phyloP scores from a whole-genome alignment of 1,284 basidiomycete species.

The Fomitopsis palustris region DNA sequence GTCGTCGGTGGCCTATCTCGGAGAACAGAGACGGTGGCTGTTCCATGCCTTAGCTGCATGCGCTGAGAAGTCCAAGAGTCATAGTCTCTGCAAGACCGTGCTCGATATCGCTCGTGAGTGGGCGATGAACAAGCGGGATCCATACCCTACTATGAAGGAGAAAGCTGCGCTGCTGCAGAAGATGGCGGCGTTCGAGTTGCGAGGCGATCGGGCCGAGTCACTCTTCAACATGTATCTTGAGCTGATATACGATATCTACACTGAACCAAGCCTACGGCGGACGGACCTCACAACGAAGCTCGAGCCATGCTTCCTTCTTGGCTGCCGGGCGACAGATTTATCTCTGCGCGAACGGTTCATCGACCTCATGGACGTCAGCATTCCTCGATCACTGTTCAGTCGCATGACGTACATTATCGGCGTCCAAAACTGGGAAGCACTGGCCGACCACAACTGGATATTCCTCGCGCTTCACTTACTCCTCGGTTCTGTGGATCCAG shows the following conservation, averaged over 20 bases:
- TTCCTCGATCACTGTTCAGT: constrained; percentile 79
- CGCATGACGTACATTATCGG: constrained; percentile 91
- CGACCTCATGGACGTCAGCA: constrained; percentile 86
- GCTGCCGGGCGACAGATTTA: constrained; percentile 84
- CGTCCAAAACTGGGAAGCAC: constrained; percentile 93
- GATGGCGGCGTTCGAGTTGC: constrained; percentile 87
- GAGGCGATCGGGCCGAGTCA: constrained; percentile 68
- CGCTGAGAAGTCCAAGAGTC: constrained; percentile 90
- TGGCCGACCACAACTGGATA: constrained; percentile 95
- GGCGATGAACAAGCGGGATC: constrained; percentile 81
- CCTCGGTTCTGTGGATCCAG: constrained; percentile 78
- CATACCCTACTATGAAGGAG: constrained; percentile 93
- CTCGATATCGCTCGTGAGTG: constrained; percentile 88
- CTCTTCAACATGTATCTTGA: constrained; percentile 87
- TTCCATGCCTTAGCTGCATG: constrained; percentile 76
- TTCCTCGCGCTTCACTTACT: constrained; percentile 89
- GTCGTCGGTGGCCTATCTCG: constrained; percentile 58
- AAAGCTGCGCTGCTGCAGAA: constrained; percentile 89
- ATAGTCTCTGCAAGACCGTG: constrained; percentile 80
- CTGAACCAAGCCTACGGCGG: constrained; percentile 79
- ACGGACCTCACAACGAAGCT: constrained; percentile 94
- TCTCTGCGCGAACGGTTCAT: constrained; percentile 84
- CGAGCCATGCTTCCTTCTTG: constrained; percentile 92
- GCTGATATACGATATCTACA: constrained; percentile 94
- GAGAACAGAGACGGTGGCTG: constrained; percentile 72